A percentile compares a stretch with the other conserved stretches of the same genome.
These are phyloP conservation scores for Forsythia suspensa DNA, from an alignment of 257 asterid species.

Conservation along the genomic window DNA sequence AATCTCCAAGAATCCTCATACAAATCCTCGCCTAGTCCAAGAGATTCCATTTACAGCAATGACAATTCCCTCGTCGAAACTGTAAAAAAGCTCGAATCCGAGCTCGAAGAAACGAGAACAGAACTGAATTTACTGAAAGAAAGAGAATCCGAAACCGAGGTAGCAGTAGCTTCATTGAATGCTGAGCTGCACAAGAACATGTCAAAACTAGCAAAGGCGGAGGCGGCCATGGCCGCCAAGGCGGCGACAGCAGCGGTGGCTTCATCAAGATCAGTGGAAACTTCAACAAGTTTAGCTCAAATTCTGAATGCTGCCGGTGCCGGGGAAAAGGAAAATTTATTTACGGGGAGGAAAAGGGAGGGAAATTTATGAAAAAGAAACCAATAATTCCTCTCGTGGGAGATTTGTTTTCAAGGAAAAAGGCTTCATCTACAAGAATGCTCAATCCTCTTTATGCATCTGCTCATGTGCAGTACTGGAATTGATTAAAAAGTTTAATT, in stretches of 20 bases:
- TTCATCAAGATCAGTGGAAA: conserved; percentile 12
- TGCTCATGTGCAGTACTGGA: conserved; percentile 33
- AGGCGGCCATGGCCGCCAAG: conserved; percentile 44
- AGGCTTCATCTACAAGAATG: conserved; percentile 41
- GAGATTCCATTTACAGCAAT: conserved; percentile 16
- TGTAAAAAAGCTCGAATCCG: conserved; percentile 57
- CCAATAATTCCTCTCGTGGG: conserved; percentile 75
- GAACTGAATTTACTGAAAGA: conserved; percentile 65
- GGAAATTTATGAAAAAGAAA: conserved; percentile 56
- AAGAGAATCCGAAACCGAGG: conserved; percentile 72
- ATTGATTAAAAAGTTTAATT: conserved; percentile 10
- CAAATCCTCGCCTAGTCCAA: conserved; percentile 31
- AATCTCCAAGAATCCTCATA: neutral
- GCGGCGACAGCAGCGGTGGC: conserved; percentile 27
- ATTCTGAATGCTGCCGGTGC: conserved; percentile 27
- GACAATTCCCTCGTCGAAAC: conserved; percentile 27
- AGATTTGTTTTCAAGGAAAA: conserved; percentile 63
- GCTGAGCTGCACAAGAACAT: conserved; percentile 86
- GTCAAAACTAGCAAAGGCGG: conserved; percentile 69
- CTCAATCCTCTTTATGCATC: conserved; percentile 57
- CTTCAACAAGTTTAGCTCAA: conserved; percentile 44
- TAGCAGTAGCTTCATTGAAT: conserved; percentile 68
- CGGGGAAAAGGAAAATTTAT: conserved; percentile 32
- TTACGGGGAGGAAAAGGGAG: conserved; percentile 36
- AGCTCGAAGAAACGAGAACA: conserved; percentile 64